Evolutionary conservation across 1,284 basidiomycete species (phyloP).

Genomic region (Apiotrichum porosum): DNA sequence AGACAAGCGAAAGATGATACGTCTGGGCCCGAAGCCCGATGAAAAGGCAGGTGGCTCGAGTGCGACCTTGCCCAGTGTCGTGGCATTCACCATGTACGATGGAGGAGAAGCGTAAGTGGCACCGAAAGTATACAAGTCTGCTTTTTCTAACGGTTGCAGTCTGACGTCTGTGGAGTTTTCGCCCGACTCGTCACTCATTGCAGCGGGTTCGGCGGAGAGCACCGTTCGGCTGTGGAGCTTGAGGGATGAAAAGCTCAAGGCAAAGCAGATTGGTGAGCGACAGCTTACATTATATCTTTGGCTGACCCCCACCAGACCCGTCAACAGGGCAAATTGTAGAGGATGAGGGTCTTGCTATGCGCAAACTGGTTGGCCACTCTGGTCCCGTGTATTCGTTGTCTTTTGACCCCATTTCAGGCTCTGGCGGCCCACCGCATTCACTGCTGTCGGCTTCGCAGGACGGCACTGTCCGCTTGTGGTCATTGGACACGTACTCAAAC

Average conservation of each 20-base stretch:
- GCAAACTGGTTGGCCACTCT: slow-evolving; percentile 93
- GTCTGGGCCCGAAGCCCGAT: slow-evolving; percentile 60
- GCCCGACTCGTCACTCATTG: slow-evolving; percentile 86
- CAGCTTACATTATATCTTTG: too few relatives aligned
- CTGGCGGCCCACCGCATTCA: slow-evolving; percentile 75
- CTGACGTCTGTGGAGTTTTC: slow-evolving; percentile 86
- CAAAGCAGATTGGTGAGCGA: slow-evolving; percentile 62
- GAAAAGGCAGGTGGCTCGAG: slow-evolving; percentile 17
- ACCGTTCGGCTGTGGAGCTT: slow-evolving; percentile 93
- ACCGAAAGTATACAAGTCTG: background rate
- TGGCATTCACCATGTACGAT: slow-evolving; percentile 88
- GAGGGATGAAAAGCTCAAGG: slow-evolving; percentile 78
- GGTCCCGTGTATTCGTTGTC: slow-evolving; percentile 91
- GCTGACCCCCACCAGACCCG: slow-evolving; percentile 20
- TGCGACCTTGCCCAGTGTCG: slow-evolving; percentile 69
- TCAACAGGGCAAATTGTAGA: slow-evolving; percentile 49
- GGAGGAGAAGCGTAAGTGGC: slow-evolving; percentile 73
- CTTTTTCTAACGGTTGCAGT: slow-evolving; percentile 49
- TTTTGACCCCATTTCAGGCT: slow-evolving; percentile 87
- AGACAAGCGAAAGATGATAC: slow-evolving; percentile 84
- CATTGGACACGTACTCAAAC: slow-evolving; percentile 88
- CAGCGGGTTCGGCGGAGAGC: slow-evolving; percentile 93
- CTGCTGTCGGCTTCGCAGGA: slow-evolving; percentile 93
- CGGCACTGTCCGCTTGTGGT: slow-evolving; percentile 87
- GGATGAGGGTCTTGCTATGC: slow-evolving; percentile 72